Evolutionary conservation across 2,329 filamentous ascomycete genomes (phyloP).

Genomic region (Scedosporium boydii): DNA sequence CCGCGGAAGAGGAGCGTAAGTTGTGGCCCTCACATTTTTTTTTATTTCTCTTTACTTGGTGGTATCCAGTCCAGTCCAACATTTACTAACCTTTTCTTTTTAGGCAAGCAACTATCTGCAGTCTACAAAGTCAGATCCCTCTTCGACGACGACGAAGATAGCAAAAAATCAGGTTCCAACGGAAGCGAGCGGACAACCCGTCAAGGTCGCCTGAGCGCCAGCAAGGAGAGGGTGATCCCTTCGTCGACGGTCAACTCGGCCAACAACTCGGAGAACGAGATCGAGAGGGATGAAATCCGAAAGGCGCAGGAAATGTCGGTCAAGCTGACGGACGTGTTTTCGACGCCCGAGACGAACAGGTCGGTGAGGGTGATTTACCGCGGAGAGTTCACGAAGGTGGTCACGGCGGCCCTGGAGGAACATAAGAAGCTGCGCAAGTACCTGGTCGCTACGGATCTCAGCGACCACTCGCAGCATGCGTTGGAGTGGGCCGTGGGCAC

Average conservation of each 20-base stretch:
- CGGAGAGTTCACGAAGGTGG: constrained; percentile 71
- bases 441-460: constrained; percentile 89
- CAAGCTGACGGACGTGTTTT: constrained; percentile 69
- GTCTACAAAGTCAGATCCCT: constrained; percentile 52
- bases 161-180: constrained; percentile 9
- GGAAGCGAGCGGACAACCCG: constrained; percentile 25
- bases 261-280: constrained; percentile 78
- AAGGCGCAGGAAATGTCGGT: constrained; percentile 78
- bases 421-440: constrained; percentile 78
- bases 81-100: constrained; percentile 13
- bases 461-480: constrained; percentile 87
- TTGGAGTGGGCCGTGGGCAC: constrained; percentile 97
- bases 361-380: constrained; percentile 84
- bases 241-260: constrained; percentile 43
- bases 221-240: constrained; percentile 62
- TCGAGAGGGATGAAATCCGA: constrained; percentile 74
- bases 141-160: constrained; percentile 52
- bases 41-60: background rate
- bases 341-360: constrained; percentile 65
- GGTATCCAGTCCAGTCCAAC: no score
- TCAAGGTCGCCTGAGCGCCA: constrained; percentile 65
- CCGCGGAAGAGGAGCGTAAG: constrained; percentile 71
- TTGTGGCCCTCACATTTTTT: constrained; percentile 12
- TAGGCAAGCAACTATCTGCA: background rate
- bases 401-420: constrained; percentile 69